Percentiles rank a stretch among this genome's conserved stretches.
phyloP scores from a whole-genome alignment of 192 early-diverging fungal genomes.

The Gamsiella multidivaricata region DNA sequence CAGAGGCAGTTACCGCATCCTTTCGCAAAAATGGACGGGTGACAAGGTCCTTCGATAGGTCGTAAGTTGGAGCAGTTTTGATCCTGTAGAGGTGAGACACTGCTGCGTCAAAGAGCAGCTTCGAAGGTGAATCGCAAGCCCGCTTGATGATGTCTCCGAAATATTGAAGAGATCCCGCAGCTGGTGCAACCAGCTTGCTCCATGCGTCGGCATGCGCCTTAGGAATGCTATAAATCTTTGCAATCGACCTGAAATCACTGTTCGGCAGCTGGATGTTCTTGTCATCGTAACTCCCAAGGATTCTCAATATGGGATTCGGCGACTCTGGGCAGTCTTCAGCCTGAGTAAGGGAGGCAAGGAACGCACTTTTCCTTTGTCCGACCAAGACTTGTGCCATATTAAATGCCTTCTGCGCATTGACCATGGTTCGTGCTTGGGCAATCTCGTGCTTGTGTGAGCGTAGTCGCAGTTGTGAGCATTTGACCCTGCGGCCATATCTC shows the following conservation, averaged over 20 bases:
- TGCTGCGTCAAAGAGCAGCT: constrained; percentile 35
- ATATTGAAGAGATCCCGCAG: not conserved
- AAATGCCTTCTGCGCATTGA: not conserved
- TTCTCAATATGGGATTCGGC: not conserved
- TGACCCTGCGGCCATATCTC: constrained; percentile 54
- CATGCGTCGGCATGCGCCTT: constrained; percentile 17
- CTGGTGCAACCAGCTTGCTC: not conserved
- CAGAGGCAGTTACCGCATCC: not conserved
- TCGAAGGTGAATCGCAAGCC: constrained; percentile 25
- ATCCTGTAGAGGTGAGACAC: constrained; percentile 41
- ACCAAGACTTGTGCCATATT: constrained; percentile 3
- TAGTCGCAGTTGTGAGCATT: constrained; percentile 37
- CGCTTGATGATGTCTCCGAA: not conserved
- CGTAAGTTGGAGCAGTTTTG: not conserved
- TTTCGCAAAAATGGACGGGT: not conserved
- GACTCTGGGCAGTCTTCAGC: not conserved
- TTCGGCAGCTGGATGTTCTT: not conserved
- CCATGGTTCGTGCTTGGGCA: not conserved
- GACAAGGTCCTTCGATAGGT: not conserved
- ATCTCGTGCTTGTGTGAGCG: constrained; percentile 31
- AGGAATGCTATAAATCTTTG: constrained; percentile 14
- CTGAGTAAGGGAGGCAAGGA: constrained; percentile 3
- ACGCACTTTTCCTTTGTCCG: not conserved
- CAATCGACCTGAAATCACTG: not conserved
- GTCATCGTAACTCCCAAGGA: constrained; percentile 1